These are phyloP conservation scores for Aquilaria sinensis DNA, from an alignment of 345 rosid species.

Conservation along the genomic window DNA sequence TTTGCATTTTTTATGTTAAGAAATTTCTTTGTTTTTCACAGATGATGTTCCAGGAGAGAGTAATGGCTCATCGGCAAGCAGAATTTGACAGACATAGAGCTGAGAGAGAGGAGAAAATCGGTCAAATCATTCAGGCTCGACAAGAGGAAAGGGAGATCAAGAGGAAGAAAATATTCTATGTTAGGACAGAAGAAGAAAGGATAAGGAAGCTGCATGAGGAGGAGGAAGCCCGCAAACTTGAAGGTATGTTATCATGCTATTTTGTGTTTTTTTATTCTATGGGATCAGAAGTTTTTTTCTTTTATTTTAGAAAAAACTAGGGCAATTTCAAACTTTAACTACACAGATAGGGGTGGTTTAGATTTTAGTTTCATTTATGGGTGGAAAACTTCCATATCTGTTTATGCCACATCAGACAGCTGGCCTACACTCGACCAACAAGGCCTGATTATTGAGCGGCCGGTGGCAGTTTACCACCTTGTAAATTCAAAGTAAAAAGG, in stretches of 20 bases:
- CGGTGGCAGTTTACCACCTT: too few relatives aligned
- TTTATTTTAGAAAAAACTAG: too few relatives aligned
- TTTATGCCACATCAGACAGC: too few relatives aligned
- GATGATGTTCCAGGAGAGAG: conserved; percentile 71
- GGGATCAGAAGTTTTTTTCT: too few relatives aligned
- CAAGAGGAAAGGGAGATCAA: conserved; percentile 62
- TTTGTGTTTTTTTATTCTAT: background rate
- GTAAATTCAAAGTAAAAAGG: too few relatives aligned
- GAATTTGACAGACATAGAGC: conserved; percentile 61
- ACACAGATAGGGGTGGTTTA: too few relatives aligned
- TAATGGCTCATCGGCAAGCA: conserved; percentile 51
- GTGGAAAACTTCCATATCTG: too few relatives aligned
- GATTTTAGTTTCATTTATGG: too few relatives aligned
- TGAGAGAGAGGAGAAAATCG: conserved; percentile 71
- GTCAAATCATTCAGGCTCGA: conserved; percentile 54
- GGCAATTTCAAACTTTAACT: too few relatives aligned
- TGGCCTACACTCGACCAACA: too few relatives aligned
- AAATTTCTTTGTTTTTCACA: conserved; percentile 14
- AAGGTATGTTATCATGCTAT: conserved; percentile 34
- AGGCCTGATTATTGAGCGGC: too few relatives aligned
- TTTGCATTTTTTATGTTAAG: background rate
- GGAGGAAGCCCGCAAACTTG: conserved; percentile 80
- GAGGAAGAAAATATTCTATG: conserved; percentile 66
- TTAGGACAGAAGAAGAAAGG: conserved; percentile 65
- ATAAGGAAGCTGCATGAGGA: conserved; percentile 61